Evolutionary conservation across 441 rosid genomes (phyloP), one percentile per base, ranked within the genome.

Genomic region (Corymbia citriodora): DNA sequence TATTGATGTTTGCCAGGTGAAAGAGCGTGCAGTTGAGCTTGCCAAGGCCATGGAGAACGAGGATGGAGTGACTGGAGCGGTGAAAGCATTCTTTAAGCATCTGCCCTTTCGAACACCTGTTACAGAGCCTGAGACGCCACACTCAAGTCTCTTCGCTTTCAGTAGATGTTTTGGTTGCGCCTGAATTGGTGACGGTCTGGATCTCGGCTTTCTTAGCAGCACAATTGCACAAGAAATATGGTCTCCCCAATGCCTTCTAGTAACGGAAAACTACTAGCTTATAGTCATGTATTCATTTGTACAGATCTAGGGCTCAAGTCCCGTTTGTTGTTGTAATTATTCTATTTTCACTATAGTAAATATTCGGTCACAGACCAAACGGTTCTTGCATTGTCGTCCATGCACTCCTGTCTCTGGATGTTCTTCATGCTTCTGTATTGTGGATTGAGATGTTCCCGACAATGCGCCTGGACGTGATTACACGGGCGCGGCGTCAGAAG

Each of bases 41-140:
- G 98, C 99, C 61, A 93, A 96, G 91, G 97, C 97, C 48, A 97
- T 97, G 99, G 95, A 97, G 95, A 94, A 95, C 40, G 99, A 98
- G 93, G 99, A 98, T 87, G 99, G 99, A 74, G 99, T 96, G 90
- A 92, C 95, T 31, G 99, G 99, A 92, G 99, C 99, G 17, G 99
- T 98, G 86, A 96, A 94, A 89, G 99, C 99, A 25, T 98, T 98
- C 93, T 94, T 98, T 40, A 97, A 96, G 96, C 99, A 98, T 92
- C 96, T 95, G 57, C 98, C 98, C n/a, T 81, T 15, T 31, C 92
- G 68, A 70, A 95, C 93, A 87, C 91, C 94, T 0, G 92, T 92
- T 55, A 61, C 82, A 0, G 97, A 94, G 74, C 89, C 94, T 2
- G 89, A 91, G 16, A 92, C 93, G 14, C 96, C 93, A 87, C 92